phyloP scores from a whole-genome alignment of 352 stramenopile genomes.

The Phytophthora citrophthora region DNA sequence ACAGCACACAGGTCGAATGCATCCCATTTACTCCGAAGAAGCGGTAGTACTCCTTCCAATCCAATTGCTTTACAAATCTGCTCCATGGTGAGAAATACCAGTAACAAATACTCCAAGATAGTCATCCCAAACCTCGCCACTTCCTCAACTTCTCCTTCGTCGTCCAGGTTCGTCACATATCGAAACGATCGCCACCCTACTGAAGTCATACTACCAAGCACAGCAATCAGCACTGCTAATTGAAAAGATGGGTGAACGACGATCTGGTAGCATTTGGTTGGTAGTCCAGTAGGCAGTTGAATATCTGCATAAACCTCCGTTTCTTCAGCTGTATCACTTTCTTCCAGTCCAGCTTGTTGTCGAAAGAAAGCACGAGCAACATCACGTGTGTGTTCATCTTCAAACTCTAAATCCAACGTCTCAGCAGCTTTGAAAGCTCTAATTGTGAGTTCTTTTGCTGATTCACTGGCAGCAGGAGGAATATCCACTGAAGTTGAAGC shows the following conservation, averaged over 20 bases:
- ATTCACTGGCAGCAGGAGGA: background rate
- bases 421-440: conserved; percentile 5
- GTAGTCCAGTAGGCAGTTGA: conserved; percentile 45
- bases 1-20: conserved; percentile 71
- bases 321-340: conserved; percentile 45
- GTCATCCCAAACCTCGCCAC: conserved; percentile 61
- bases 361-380: conserved; percentile 69
- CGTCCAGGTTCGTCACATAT: conserved; percentile 46
- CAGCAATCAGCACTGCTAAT: conserved; percentile 66
- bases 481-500: background rate
- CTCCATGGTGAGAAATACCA: conserved; percentile 73
- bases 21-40: conserved; percentile 76
- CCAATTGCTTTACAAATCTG: conserved; percentile 69
- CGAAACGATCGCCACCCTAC: conserved; percentile 69
- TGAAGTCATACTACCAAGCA: conserved; percentile 71
- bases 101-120: conserved; percentile 59
- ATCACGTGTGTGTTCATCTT: conserved; percentile 52
- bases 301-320: conserved; percentile 39
- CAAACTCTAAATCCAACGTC: conserved; percentile 82
- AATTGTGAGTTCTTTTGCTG: background rate
- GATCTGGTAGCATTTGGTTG: conserved; percentile 73
- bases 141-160: conserved; percentile 42
- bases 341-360: conserved; percentile 49
- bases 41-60: conserved; percentile 63
- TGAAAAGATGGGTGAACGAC: conserved; percentile 78